Base-by-base conservation (phyloP, 768 basidiomycete species). In the Termitomyces sp. region DNA sequence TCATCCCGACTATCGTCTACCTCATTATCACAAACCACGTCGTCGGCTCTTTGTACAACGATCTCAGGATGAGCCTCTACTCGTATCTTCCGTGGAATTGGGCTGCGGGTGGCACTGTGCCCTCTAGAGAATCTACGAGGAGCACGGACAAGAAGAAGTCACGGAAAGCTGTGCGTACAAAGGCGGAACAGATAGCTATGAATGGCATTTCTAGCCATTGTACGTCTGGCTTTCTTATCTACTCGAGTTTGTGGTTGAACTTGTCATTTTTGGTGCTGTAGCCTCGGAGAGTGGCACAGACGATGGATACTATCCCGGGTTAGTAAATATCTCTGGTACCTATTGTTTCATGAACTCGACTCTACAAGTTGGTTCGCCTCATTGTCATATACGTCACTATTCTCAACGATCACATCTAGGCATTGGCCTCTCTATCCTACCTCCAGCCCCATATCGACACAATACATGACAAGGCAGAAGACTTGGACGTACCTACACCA, bases 341-440 rank as follows among this genome's bases (percentile, higher is more conserved):
- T 91, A 96, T 62, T 98, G 96, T 68, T 98, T 97, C 77, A 91
- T 98, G 86, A 96, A 98, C 69, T 95, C 96, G 12, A 94, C 94
- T 3, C 76, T 98, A 10, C 96, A 98, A 82, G 92, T 83, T 29
- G 35, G 63, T 53, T 37, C 31, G 32, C 43, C 52, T 47, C 53
- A 35, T 65, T 68, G 68, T 66, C 40, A 38, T 47, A 37, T 56
- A 47, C 38, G 43, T 57, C 53, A 47, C 40, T 32, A 38, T 17
- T 44, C 35, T 51, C 44, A 42, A 54, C 34, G 21, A 11, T 50
- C 31, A 42, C 32, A 34, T 46, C 45, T 62, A 95, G 93, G 92
- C 95, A 38, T 75, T 98, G 69, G 90, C 95, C 9, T 97, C 96
- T 2, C 75, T 96, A 32, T 81, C 84, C 31, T 89, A 91, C 60